Evolutionary conservation across 2,329 filamentous ascomycete genomes (phyloP).

Genomic region (Aspergillus aculeatinus): DNA sequence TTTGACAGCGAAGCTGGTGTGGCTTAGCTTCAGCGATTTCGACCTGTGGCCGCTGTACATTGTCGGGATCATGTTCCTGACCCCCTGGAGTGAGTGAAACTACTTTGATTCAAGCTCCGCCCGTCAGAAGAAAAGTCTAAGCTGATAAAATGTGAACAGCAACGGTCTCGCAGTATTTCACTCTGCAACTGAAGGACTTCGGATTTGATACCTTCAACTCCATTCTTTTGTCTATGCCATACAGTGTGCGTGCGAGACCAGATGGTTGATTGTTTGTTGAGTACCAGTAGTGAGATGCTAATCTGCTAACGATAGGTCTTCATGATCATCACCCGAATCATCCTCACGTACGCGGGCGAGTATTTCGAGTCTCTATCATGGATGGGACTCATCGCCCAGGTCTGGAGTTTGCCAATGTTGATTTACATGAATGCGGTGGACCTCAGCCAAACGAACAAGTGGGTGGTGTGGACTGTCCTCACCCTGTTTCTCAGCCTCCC

Average conservation of each 20-base stretch:
- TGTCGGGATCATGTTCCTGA: conserved; percentile 43
- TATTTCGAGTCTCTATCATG: conserved; percentile 50
- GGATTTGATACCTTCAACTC: conserved; percentile 57
- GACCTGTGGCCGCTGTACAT: conserved; percentile 57
- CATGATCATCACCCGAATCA: conserved; percentile 15
- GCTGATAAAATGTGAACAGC: conserved; percentile 8
- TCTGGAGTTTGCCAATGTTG: conserved; percentile 56
- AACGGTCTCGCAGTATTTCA: conserved; percentile 30
- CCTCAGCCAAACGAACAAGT: conserved; percentile 45
- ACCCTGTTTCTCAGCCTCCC: conserved; percentile 55
- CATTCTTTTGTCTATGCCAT: conserved; percentile 59
- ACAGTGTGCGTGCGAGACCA: conserved; percentile 36
- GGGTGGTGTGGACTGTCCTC: conserved; percentile 52
- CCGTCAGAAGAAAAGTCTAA: too few relatives aligned
- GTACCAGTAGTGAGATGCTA: conserved; percentile 19
- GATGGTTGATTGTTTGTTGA: conserved; percentile 16
- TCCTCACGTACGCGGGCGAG: conserved; percentile 33
- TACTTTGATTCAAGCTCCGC: background rate
- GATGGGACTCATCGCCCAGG: conserved; percentile 52
- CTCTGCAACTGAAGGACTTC: conserved; percentile 45
- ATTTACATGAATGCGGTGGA: conserved; percentile 52
- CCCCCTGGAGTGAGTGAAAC: conserved; percentile 25
- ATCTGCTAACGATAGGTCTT: conserved; percentile 8
- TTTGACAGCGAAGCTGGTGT: conserved; percentile 48
- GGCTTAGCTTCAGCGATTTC: conserved; percentile 52